Conservation (phyloP, 495 filamentous ascomycete species). For the Penicillium alfredii region DNA sequence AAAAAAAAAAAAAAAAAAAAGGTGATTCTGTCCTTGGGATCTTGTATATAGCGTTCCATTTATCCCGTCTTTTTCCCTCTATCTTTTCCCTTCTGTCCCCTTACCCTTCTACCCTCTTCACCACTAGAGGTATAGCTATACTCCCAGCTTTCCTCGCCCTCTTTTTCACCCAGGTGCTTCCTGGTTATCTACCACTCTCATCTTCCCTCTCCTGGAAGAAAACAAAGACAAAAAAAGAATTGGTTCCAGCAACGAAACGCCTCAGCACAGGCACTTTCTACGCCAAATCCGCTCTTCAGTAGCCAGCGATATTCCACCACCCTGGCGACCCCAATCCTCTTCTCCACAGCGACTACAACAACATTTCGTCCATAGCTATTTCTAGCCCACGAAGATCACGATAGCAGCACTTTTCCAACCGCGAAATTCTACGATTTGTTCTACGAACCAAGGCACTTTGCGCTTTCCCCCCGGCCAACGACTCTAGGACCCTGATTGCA, state of each 20-base stretch:
- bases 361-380: neutral
- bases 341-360: slow-evolving; percentile 2
- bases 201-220: slow-evolving; percentile 1
- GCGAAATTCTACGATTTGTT: too few species aligned
- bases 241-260: slow-evolving; percentile 4
- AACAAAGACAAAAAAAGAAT: slow-evolving; percentile 11
- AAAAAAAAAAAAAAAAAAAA: slow-evolving; percentile 3
- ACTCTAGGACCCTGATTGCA: neutral
- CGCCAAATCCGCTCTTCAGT: slow-evolving; percentile 12
- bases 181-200: too few species aligned
- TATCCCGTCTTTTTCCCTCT: slow-evolving; percentile 8
- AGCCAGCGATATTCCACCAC: slow-evolving; percentile 8
- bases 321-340: neutral
- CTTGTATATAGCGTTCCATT: slow-evolving; percentile 14
- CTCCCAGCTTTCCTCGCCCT: slow-evolving; percentile 8
- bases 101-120: neutral
- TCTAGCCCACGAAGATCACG: neutral
- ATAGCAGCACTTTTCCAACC: slow-evolving; percentile 7
- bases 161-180: too few species aligned
- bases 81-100: slow-evolving; percentile 1
- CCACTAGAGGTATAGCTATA: slow-evolving; percentile 11
- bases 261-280: slow-evolving; percentile 4
- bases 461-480: too few species aligned
- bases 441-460: too few species aligned
- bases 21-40: neutral